Percentiles rank a stretch among this genome's conserved stretches.
Evolutionary conservation across 2,329 filamentous ascomycete genomes (phyloP).

Genomic region (Saccharata proteae): DNA sequence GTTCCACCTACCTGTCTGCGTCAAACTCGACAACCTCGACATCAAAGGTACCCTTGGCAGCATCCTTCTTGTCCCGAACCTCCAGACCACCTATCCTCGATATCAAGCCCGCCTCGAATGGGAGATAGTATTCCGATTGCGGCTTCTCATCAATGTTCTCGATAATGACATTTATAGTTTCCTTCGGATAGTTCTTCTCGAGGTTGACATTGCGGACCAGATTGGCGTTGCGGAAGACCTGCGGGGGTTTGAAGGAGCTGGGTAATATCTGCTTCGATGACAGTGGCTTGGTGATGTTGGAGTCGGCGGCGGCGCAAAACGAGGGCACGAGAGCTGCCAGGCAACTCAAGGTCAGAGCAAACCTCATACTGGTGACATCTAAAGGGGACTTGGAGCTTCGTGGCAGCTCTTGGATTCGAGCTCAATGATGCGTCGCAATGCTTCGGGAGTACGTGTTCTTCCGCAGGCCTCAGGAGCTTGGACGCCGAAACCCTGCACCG

Average conservation of each 20-base stretch:
- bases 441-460: too few relatives aligned
- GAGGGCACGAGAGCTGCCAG: slow-evolving; percentile 46
- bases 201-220: slow-evolving; percentile 80
- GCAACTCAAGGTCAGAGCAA: slow-evolving; percentile 26
- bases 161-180: slow-evolving; percentile 86
- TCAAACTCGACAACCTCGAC: slow-evolving; percentile 54
- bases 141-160: slow-evolving; percentile 72
- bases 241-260: slow-evolving; percentile 62
- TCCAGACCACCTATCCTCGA: slow-evolving; percentile 73
- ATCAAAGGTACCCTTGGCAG: slow-evolving; percentile 52
- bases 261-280: slow-evolving; percentile 37
- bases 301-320: slow-evolving; percentile 42
- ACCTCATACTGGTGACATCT: too few relatives aligned
- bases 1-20: slow-evolving; percentile 40
- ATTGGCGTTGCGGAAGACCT: slow-evolving; percentile 89
- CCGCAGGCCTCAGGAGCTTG: too few relatives aligned
- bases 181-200: slow-evolving; percentile 83
- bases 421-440: too few relatives aligned
- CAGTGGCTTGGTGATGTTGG: slow-evolving; percentile 47
- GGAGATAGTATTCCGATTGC: slow-evolving; percentile 83
- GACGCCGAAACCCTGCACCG: too few relatives aligned
- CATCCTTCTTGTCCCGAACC: slow-evolving; percentile 82
- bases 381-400: background rate
- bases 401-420: too few relatives aligned
- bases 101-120: slow-evolving; percentile 67